These are phyloP conservation scores for Saccharomycopsis phalli DNA, from an alignment of 1,139 yeast genomes.

Conservation along the genomic window DNA sequence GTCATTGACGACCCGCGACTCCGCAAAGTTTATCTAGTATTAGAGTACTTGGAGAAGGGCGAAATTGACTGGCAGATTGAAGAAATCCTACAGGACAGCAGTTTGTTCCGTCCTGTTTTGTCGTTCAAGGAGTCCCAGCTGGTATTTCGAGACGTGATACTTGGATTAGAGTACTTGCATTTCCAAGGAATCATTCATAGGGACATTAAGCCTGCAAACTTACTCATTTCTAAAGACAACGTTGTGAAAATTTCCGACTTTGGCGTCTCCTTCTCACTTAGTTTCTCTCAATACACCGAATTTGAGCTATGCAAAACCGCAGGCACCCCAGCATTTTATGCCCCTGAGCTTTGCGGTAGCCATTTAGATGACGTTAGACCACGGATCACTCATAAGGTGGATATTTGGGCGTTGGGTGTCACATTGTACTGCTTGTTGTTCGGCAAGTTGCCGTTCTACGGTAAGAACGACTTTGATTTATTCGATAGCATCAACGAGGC, in stretches of 20 bases:
- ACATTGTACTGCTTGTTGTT: conserved; percentile 82
- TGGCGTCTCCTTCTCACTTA: conserved; percentile 85
- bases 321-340: conserved; percentile 83
- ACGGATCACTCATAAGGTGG: conserved; percentile 66
- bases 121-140: conserved; percentile 57
- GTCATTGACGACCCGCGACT: conserved; percentile 83
- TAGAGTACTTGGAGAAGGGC: conserved; percentile 88
- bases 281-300: conserved; percentile 43
- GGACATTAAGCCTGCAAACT: conserved; percentile 94
- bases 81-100: conserved; percentile 20
- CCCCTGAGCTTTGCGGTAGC: conserved; percentile 57
- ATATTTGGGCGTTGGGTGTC: conserved; percentile 95
- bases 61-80: conserved; percentile 80
- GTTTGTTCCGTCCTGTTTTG: conserved; percentile 40
- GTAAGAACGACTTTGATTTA: conserved; percentile 78
- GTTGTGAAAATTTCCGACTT: conserved; percentile 90
- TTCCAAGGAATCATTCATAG: conserved; percentile 92
- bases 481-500: conserved; percentile 75
- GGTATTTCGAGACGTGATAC: conserved; percentile 74
- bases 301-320: conserved; percentile 69
- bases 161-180: conserved; percentile 90
- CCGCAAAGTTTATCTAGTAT: conserved; percentile 78
- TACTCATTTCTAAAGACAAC: conserved; percentile 63
- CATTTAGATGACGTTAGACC: conserved; percentile 22
- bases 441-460: conserved; percentile 86